These are phyloP conservation scores for Penicillium alfredii DNA, from an alignment of 495 filamentous ascomycete species.

Conservation along the genomic window DNA sequence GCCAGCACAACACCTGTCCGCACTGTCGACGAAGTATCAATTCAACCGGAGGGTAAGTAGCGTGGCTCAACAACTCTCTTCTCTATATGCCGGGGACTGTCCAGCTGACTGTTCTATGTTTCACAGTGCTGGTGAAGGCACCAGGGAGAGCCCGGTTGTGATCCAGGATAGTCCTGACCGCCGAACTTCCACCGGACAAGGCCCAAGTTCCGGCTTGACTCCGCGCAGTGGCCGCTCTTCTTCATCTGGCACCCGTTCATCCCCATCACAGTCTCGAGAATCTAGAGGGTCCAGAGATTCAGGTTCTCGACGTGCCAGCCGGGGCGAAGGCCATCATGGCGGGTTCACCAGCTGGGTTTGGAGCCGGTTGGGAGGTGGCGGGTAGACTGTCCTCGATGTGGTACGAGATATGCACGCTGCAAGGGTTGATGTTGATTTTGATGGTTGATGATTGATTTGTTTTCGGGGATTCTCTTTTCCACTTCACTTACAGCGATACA, in stretches of 20 bases:
- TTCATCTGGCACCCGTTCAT: conserved; percentile 2
- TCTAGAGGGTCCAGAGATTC: conserved; percentile 10
- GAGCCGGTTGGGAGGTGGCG: conserved; percentile 32
- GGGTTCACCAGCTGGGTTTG: conserved; percentile 35
- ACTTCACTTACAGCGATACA: no score
- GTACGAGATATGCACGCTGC: no score
- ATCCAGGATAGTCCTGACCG: conserved; percentile 25
- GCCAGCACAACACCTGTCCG: conserved; percentile 85
- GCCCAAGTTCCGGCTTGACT: conserved; percentile 18
- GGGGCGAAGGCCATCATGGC: conserved; percentile 23
- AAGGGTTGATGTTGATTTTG: no score
- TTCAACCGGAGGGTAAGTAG: conserved; percentile 23
- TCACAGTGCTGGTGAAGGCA: conserved; percentile 22
- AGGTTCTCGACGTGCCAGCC: conserved; percentile 14
- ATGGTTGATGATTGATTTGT: no score
- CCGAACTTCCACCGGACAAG: conserved; percentile 10
- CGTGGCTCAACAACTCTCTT: no score
- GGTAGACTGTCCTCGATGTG: no score
- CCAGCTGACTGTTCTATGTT: conserved; percentile 5
- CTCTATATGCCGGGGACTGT: not conserved
- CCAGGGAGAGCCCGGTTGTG: conserved; percentile 26
- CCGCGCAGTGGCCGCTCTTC: conserved; percentile 18
- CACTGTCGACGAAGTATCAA: conserved; percentile 77
- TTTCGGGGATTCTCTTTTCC: no score
- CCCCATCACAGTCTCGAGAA: no score